Conservation (phyloP, 2,329 filamentous ascomycete genomes). For the Colletotrichum sp. region DNA sequence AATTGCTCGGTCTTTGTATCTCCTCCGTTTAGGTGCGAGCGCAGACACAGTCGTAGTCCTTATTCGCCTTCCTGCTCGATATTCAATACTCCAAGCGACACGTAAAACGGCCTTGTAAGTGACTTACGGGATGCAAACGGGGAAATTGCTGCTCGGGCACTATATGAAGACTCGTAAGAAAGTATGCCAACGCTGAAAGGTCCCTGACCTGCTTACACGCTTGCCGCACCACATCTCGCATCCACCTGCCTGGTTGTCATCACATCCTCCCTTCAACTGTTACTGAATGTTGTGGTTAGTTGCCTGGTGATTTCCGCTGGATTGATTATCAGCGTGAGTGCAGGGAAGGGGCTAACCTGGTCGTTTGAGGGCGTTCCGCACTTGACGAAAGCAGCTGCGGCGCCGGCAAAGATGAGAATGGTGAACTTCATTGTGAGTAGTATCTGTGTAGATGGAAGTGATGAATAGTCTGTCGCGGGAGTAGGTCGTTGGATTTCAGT, state of each 20-base stretch:
- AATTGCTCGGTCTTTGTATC: not conserved
- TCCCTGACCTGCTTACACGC: not conserved
- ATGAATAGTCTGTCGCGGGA: too few relatives aligned
- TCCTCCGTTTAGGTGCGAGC: not conserved
- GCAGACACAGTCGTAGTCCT: not conserved
- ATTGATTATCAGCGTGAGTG: not conserved
- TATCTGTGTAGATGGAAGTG: too few relatives aligned
- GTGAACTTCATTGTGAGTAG: not conserved
- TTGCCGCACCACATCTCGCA: not conserved
- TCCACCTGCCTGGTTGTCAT: not conserved
- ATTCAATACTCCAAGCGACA: not conserved
- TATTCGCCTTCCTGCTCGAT: not conserved
- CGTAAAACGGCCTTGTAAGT: not conserved
- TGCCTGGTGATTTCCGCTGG: fast-evolving
- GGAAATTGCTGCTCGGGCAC: not conserved
- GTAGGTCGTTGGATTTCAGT: not conserved
- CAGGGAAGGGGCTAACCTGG: not conserved
- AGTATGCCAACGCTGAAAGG: fast-evolving
- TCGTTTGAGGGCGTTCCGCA: not conserved
- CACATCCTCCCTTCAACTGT: not conserved
- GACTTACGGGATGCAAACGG: not conserved
- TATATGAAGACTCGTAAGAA: not conserved
- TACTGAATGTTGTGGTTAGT: not conserved
- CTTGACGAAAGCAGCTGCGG: not conserved
- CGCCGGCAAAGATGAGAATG: not conserved